phyloP scores from a whole-genome alignment of 371 early-diverging fungal species.

The Zancudomyces culisetae region DNA sequence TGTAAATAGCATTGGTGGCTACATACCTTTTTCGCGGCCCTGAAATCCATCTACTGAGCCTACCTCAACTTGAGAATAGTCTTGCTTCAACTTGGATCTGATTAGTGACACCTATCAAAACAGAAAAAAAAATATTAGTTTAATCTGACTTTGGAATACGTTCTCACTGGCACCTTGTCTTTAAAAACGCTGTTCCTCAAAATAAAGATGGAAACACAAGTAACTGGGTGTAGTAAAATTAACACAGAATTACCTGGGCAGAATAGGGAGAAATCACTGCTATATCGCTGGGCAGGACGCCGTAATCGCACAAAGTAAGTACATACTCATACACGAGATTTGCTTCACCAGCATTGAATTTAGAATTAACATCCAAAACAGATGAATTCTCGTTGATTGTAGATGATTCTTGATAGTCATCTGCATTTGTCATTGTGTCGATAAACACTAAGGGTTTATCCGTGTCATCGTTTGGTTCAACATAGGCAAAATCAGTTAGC shows the following conservation, averaged over 20 bases:
- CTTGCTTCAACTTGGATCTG: constrained; percentile 12
- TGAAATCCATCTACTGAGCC: constrained; percentile 93
- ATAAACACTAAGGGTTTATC: constrained; percentile 25
- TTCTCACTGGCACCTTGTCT: too few species aligned
- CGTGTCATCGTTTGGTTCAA: constrained; percentile 15
- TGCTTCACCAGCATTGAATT: constrained; percentile 58
- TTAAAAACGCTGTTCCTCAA: neutral
- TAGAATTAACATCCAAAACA: constrained; percentile 22
- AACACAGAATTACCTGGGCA: constrained; percentile 38
- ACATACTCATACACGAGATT: constrained; percentile 40
- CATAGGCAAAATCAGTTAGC: constrained; percentile 38
- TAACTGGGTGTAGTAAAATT: too few species aligned
- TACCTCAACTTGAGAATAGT: constrained; percentile 41
- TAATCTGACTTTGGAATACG: neutral
- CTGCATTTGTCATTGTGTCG: constrained; percentile 52
- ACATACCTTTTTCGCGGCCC: constrained; percentile 61
- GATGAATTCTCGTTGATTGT: constrained; percentile 28
- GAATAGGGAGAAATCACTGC: constrained; percentile 76
- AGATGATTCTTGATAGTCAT: constrained; percentile 51
- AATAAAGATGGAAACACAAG: neutral
- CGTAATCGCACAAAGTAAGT: constrained; percentile 32
- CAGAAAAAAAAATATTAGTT: too few species aligned
- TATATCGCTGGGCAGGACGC: constrained; percentile 40
- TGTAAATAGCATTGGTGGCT: neutral
- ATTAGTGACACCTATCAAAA: neutral